Percentiles rank a stretch among this genome's conserved stretches.
phyloP scores from a whole-genome alignment of 2,329 filamentous ascomycete species.

The Podosphaera xanthii region DNA sequence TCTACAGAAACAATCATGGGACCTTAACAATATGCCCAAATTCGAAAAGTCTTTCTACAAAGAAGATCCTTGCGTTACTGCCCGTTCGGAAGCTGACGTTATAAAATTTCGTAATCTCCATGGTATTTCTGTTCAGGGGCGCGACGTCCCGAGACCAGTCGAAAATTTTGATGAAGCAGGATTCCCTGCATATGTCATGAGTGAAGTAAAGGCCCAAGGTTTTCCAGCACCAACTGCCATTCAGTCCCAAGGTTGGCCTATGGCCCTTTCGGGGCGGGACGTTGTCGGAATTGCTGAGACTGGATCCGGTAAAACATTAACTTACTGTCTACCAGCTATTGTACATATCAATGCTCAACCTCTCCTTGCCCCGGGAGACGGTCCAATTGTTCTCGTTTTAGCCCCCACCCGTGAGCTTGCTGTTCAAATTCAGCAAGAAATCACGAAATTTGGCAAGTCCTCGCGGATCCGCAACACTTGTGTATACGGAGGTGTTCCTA shows the following conservation, averaged over 20 bases:
- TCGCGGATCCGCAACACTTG: slow-evolving; percentile 97
- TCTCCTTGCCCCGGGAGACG: slow-evolving; percentile 80
- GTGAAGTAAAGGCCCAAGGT: slow-evolving; percentile 93
- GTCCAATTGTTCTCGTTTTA: slow-evolving; percentile 86
- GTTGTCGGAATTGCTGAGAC: slow-evolving; percentile 98
- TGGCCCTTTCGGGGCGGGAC: slow-evolving; percentile 93
- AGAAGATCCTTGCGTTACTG: slow-evolving; percentile 60
- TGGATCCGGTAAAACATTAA: slow-evolving; percentile 95
- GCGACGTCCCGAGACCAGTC: slow-evolving; percentile 72
- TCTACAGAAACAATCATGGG: slow-evolving; percentile 57
- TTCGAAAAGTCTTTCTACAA: slow-evolving; percentile 99
- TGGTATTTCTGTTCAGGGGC: slow-evolving; percentile 62
- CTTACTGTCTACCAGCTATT: slow-evolving; percentile 92
- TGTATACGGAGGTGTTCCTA: slow-evolving; percentile 96
- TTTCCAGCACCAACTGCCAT: slow-evolving; percentile 87
- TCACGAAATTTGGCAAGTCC: slow-evolving; percentile 95
- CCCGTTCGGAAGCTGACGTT: slow-evolving; percentile 56
- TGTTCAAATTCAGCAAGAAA: slow-evolving; percentile 95
- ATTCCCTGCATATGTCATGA: slow-evolving; percentile 92
- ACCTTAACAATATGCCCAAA: slow-evolving; percentile 60
- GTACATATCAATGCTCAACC: slow-evolving; percentile 99
- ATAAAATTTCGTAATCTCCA: slow-evolving; percentile 71
- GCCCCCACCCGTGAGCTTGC: slow-evolving; percentile 94
- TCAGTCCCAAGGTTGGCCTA: slow-evolving; percentile 96
- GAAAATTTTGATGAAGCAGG: slow-evolving; percentile 95